Conservation (phyloP, 1,284 basidiomycete species). For the Sporisorium graminicola region DNA sequence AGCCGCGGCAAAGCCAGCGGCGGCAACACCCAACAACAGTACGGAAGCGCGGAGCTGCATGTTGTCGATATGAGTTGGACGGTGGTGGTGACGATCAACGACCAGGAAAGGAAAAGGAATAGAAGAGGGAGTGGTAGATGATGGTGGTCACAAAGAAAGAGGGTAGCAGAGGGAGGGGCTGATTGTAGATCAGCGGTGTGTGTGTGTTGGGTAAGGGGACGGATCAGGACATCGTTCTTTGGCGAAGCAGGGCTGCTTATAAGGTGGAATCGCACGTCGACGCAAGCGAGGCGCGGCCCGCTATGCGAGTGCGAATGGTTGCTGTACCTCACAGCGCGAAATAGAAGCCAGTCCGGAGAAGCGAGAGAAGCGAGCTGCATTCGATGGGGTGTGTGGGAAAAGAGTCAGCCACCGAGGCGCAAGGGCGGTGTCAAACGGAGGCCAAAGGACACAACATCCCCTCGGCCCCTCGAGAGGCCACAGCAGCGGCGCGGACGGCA, state of each 20-base stretch:
- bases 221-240: background rate
- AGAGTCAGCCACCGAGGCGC: background rate
- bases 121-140: background rate
- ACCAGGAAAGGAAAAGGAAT: background rate
- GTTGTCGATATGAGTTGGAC: background rate
- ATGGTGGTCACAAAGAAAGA: conserved; percentile 16
- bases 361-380: conserved; percentile 47
- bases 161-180: background rate
- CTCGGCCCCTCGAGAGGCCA: too few species aligned
- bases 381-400: background rate
- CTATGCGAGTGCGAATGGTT: background rate
- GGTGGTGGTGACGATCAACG: background rate
- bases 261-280: background rate
- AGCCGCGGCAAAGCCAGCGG: conserved; percentile 32
- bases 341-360: conserved; percentile 31
- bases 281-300: background rate
- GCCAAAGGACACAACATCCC: background rate
- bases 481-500: too few species aligned
- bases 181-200: background rate
- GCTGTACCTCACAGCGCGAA: conserved; percentile 22
- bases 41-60: conserved; percentile 48
- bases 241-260: background rate
- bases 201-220: conserved; percentile 1
- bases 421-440: background rate
- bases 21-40: conserved; percentile 38